Conservation (phyloP, 176 grass and related monocot genomes). For the Zizania latifolia region DNA sequence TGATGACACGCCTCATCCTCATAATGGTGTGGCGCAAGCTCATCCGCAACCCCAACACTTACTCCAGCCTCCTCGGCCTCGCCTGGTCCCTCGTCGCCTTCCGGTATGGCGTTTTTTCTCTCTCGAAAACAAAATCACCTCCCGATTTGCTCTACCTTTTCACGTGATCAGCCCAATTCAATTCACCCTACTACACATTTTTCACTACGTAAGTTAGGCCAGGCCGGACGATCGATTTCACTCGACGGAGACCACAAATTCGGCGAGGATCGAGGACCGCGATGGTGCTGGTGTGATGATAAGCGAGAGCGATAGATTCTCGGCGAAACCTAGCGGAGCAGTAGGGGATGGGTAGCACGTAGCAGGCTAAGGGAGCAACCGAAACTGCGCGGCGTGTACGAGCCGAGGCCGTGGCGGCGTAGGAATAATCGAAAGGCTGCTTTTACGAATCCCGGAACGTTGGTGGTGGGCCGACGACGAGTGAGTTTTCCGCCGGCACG, state of each 20-base stretch:
- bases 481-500: slow-evolving; percentile 4
- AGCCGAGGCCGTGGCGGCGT: slow-evolving; percentile 7
- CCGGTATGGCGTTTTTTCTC: slow-evolving; percentile 34
- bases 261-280: not conserved
- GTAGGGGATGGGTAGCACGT: not conserved
- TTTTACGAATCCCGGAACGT: slow-evolving; percentile 4
- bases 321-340: slow-evolving; percentile 15
- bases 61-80: slow-evolving; percentile 82
- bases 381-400: not conserved
- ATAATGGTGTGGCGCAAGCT: slow-evolving; percentile 99
- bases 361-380: not conserved
- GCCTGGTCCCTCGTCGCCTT: slow-evolving; percentile 82
- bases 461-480: slow-evolving; percentile 4
- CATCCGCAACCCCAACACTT: slow-evolving; percentile 94
- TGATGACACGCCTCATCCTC: slow-evolving; percentile 73
- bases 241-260: slow-evolving; percentile 8
- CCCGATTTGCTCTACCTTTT: slow-evolving; percentile 39
- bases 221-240: not conserved
- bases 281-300: not conserved
- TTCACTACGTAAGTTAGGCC: not conserved
- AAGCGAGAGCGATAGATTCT: not conserved
- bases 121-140: slow-evolving; percentile 26
- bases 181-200: not conserved
- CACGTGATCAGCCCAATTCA: slow-evolving; percentile 27
- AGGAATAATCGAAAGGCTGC: slow-evolving; percentile 24